A percentile compares a stretch with the other conserved stretches of the same genome.
Evolutionary conservation across 1,284 basidiomycete genomes (phyloP).

Genomic region (Volvariella surrecta): DNA sequence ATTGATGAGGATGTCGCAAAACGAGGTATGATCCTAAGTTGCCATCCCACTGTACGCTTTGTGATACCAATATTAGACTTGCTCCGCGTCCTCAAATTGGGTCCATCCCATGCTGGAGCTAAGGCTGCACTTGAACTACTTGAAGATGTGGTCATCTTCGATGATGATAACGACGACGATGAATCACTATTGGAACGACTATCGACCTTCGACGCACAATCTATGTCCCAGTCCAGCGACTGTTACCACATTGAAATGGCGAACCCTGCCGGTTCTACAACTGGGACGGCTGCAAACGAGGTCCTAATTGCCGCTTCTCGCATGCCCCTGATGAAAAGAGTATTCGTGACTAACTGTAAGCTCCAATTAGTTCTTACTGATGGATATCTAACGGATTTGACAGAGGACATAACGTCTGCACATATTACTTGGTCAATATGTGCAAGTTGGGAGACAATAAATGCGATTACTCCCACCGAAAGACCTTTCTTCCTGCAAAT

Average conservation of each 20-base stretch:
- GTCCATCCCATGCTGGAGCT: no score
- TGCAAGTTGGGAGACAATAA: conserved; percentile 27
- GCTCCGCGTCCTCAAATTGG: no score
- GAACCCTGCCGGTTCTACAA: conserved; percentile 46
- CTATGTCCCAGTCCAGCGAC: conserved; percentile 37
- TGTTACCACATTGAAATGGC: conserved; percentile 36
- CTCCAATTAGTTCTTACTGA: conserved; percentile 6
- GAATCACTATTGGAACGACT: no score
- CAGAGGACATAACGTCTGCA: conserved; percentile 33
- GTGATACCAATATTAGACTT: no score
- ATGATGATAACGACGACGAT: no score
- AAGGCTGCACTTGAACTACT: no score
- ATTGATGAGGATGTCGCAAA: no score
- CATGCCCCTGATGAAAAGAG: conserved; percentile 46
- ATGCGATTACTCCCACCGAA: conserved; percentile 28
- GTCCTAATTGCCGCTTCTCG: conserved; percentile 30
- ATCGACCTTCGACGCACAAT: no score
- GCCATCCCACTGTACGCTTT: no score
- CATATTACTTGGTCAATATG: conserved; percentile 25
- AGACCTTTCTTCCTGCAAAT: conserved; percentile 17
- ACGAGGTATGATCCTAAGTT: no score
- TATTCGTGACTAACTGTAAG: conserved; percentile 40
- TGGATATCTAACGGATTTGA: background rate
- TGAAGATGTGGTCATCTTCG: no score
- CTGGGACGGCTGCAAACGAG: conserved; percentile 33